Evolutionary conservation across 2,329 filamentous ascomycete species (phyloP), one percentile per base, ranked within the genome.

Genomic region (Arthrobotrys pseudoclavata): DNA sequence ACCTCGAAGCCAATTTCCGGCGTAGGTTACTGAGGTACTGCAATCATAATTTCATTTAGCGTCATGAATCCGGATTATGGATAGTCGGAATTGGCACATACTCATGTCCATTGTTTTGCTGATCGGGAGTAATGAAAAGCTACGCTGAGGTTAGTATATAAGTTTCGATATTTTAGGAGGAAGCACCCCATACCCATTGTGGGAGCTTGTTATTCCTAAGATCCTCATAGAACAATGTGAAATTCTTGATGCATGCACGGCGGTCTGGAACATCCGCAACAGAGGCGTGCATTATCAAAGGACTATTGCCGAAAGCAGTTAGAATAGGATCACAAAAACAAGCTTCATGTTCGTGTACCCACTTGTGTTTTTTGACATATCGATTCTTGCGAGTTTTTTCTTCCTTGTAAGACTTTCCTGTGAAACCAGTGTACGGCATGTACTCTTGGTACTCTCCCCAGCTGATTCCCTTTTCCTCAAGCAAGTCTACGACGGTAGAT

Each of bases 331-430:
- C 12, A 3, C 13, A 15, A 40, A 40, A 40, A 4, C 52, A 52
- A n/a, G n/a, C 10, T 47, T 22, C 12, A 77, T 13, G 34, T 57
- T 15, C n/a, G 10, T 26, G 29, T 15, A 82, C 84, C 52, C 85
- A 86, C 82, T 94, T 93, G 85, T 96, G 92, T 85, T 96, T 95
- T 82, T 93, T 90, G 6, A 95, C 92, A 82, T 96, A 96, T 84
- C 91, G 89, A 81, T 94, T 92, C 60, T 87, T 86, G 31, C 88
- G 87, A 1, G 87, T 92, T 80, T 88, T 79, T 79, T 89, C 89
- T 83, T 93, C 93, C 69, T 88, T 86, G 82, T 86, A 92, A 0
- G 84, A 85, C 40, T 83, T 83, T 24, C 91, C 92, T 83, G 92
- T 87, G 84, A 89, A 95, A 12, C 92, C 92, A 1, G 88, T 86